Evolutionary conservation across 768 basidiomycete genomes (phyloP).

Genomic region (Paxillus rubicundulus): DNA sequence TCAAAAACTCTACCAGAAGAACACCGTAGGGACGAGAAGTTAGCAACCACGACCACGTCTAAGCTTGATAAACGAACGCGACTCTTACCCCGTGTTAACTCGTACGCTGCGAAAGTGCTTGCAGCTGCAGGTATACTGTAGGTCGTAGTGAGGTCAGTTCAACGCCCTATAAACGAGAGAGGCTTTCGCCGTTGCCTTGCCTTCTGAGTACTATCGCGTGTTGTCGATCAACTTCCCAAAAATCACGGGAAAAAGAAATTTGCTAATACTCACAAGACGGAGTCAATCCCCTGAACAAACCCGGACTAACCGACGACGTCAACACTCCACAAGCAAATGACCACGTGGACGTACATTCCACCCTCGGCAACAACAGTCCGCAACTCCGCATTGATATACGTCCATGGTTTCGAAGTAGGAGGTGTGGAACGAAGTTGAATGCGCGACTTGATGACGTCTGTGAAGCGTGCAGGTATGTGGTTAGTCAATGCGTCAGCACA

Average conservation of each 20-base stretch:
- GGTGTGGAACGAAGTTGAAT: slow-evolving; percentile 78
- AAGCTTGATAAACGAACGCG: not conserved
- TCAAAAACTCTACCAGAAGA: slow-evolving; percentile 18
- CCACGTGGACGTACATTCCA: slow-evolving; percentile 55
- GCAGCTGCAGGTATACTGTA: slow-evolving; percentile 86
- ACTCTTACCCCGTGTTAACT: slow-evolving; percentile 67
- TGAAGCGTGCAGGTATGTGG: no score
- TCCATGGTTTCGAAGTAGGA: slow-evolving; percentile 67
- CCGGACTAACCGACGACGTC: slow-evolving; percentile 34
- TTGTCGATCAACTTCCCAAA: not conserved
- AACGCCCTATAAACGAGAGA: not conserved
- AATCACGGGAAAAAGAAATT: not conserved
- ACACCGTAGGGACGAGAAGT: not conserved
- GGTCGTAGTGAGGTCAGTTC: slow-evolving; percentile 2
- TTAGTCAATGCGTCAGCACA: not conserved
- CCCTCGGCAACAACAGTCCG: slow-evolving; percentile 63
- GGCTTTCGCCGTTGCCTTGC: slow-evolving; percentile 26
- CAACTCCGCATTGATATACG: slow-evolving; percentile 76
- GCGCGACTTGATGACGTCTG: slow-evolving; percentile 90
- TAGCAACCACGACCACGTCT: not conserved
- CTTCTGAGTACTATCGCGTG: slow-evolving; percentile 56
- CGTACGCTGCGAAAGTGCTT: slow-evolving; percentile 87
- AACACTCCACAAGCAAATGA: not conserved
- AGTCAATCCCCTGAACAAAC: slow-evolving; percentile 70
- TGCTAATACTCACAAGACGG: slow-evolving; percentile 62